These are phyloP conservation scores for Sclerotinia minor DNA, from an alignment of 2,329 filamentous ascomycete genomes.

Conservation along the genomic window DNA sequence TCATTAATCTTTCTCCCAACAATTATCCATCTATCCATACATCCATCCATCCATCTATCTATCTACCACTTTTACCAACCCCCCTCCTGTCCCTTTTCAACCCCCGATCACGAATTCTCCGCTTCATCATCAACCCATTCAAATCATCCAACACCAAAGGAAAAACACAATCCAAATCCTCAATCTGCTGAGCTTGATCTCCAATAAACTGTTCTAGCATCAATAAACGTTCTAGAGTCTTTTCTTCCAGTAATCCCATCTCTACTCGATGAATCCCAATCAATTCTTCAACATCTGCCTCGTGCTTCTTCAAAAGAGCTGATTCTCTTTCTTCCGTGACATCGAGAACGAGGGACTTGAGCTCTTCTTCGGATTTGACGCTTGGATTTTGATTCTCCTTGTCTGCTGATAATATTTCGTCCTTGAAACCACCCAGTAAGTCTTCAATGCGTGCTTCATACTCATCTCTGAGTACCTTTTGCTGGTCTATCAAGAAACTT, in stretches of 20 bases:
- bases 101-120: background rate
- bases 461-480: constrained; percentile 7
- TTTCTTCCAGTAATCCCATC: constrained; percentile 16
- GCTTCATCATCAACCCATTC: constrained; percentile 15
- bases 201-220: background rate
- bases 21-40: no score
- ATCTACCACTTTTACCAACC: no score
- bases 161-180: constrained; percentile 14
- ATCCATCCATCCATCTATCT: no score
- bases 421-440: background rate
- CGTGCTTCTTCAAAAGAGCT: background rate
- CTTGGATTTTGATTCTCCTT: background rate
- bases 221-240: constrained; percentile 4
- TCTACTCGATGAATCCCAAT: constrained; percentile 5
- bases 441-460: constrained; percentile 14
- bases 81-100: background rate
- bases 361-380: constrained; percentile 15
- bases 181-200: constrained; percentile 12
- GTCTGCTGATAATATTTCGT: constrained; percentile 2
- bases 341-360: background rate
- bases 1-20: no score
- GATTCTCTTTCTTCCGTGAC: background rate
- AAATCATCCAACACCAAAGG: constrained; percentile 13
- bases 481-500: constrained; percentile 15
- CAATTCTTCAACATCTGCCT: constrained; percentile 5